Evolutionary conservation across 1,284 basidiomycete genomes (phyloP).

Genomic region (Afroboletus lepidellus): DNA sequence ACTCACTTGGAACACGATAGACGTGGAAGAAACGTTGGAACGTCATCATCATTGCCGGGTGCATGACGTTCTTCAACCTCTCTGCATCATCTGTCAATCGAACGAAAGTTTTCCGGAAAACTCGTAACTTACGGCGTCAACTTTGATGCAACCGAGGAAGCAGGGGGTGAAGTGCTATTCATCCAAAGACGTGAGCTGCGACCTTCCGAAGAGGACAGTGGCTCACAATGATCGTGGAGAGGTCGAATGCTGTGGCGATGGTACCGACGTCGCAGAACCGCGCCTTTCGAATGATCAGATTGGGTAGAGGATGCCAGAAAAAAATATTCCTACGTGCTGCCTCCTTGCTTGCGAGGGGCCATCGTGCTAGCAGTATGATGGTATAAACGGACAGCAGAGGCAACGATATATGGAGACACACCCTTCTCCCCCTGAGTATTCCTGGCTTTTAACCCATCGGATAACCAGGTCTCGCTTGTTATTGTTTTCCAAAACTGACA

Average conservation of each 20-base stretch:
- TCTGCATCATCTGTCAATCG: not conserved
- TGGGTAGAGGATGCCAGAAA: not conserved
- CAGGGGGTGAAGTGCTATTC: not conserved
- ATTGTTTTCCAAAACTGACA: not conserved
- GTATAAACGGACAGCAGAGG: not conserved
- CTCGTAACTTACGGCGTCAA: not conserved
- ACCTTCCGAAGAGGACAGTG: not conserved
- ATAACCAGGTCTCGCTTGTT: not conserved
- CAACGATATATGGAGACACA: not conserved
- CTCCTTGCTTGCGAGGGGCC: not conserved
- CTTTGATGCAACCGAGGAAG: not conserved
- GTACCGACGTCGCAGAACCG: not conserved
- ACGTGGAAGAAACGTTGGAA: not conserved
- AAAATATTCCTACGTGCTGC: not conserved
- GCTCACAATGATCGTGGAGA: not conserved
- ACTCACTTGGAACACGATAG: slow-evolving; percentile 4
- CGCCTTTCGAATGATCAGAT: not conserved
- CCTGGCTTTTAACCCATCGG: slow-evolving; percentile 3
- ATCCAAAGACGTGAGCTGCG: not conserved
- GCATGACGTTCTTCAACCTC: not conserved
- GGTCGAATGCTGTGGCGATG: not conserved
- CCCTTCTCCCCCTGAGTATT: not conserved
- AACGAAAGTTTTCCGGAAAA: not conserved
- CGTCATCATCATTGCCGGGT: not conserved
- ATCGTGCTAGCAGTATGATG: not conserved